Conservation (phyloP, 495 filamentous ascomycete species). For the Aspergillus indologenus region DNA sequence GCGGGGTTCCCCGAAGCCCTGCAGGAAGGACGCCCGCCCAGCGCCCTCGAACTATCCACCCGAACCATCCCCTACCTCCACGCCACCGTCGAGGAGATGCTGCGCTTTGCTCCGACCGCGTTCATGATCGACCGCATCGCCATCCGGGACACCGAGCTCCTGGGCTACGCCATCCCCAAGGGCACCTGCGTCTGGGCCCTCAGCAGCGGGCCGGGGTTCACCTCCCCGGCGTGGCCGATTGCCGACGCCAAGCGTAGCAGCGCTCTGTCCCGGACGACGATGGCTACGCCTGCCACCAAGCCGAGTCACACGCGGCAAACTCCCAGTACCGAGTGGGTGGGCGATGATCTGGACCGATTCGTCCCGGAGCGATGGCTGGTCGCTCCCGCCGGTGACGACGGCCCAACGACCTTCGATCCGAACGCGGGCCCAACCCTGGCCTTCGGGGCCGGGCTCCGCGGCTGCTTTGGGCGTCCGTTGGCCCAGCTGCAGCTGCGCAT, state of each 20-base stretch:
- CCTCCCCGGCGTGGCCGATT: slow-evolving; percentile 4
- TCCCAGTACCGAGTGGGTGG: no score
- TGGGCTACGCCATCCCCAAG: slow-evolving; percentile 33
- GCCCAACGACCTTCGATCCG: slow-evolving; percentile 21
- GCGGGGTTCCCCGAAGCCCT: neutral
- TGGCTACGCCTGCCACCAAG: no score
- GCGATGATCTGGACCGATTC: slow-evolving; percentile 6
- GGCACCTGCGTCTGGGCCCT: slow-evolving; percentile 30
- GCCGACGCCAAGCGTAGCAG: neutral
- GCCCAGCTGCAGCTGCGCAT: slow-evolving; percentile 32
- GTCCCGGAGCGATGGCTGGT: slow-evolving; percentile 16
- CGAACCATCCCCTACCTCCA: slow-evolving; percentile 34
- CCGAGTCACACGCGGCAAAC: no score
- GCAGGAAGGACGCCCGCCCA: neutral
- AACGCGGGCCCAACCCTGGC: slow-evolving; percentile 22
- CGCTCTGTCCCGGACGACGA: no score
- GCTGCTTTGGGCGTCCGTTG: slow-evolving; percentile 34
- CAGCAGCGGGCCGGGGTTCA: slow-evolving; percentile 25
- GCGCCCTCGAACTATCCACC: slow-evolving; percentile 21
- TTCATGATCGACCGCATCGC: slow-evolving; percentile 22
- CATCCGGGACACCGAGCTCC: slow-evolving; percentile 25
- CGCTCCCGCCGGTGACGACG: slow-evolving; percentile 2
- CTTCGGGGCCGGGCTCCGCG: slow-evolving; percentile 19
- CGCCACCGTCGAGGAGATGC: slow-evolving; percentile 35
- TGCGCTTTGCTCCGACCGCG: slow-evolving; percentile 22